Base-by-base conservation (phyloP, 2,329 filamentous ascomycete genomes). In the Claviceps maximensis region DNA sequence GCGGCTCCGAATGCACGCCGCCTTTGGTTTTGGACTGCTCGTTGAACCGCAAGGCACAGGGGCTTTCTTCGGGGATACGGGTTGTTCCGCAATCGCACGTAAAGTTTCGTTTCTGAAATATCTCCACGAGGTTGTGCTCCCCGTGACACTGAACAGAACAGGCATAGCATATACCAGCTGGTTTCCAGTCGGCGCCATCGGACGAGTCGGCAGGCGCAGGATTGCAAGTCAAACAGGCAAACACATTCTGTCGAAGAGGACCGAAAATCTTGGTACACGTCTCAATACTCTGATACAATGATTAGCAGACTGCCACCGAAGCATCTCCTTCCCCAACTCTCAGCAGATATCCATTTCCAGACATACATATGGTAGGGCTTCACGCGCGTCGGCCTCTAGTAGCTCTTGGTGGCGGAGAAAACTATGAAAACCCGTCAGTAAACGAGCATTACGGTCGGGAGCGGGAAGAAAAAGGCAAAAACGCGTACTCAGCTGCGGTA, bases 61-160 rank as follows among this genome's bases (percentile, higher is more conserved):
- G 84, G 51, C 79, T 83, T 3, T 77, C 81, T 1, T 77, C 71
- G 0, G 83, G 80, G 27, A 95, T 76, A 50, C 91, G 83, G 46
- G 84, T 89, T 0, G 90, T 96, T 27, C 93, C 93, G 63, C 93
- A 98, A 67, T 98, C 93, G 71, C 93, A 98, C 42, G 87, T 87
- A 63, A 98, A 97, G 69, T 95, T 84, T 63, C 94, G 84, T 73
- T 96, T 97, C 65, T 81, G 85, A 72, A 98, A 98, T 21, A 98
- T 85, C 70, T 98, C 93, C 49, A 97, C 93, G 27, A 98, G 81
- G 1, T 79, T 86, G 66, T 98, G 93, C 63, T 97, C 90, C 59
- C 93, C 91, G 63, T 98, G 93, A 66, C 93, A 98, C 61, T 91
- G 87, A 55, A 98, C 89, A 7, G 91, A 96, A 72, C 93, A 98